Base-by-base conservation (phyloP, 352 stramenopile species). In the Pythium monospermum region DNA sequence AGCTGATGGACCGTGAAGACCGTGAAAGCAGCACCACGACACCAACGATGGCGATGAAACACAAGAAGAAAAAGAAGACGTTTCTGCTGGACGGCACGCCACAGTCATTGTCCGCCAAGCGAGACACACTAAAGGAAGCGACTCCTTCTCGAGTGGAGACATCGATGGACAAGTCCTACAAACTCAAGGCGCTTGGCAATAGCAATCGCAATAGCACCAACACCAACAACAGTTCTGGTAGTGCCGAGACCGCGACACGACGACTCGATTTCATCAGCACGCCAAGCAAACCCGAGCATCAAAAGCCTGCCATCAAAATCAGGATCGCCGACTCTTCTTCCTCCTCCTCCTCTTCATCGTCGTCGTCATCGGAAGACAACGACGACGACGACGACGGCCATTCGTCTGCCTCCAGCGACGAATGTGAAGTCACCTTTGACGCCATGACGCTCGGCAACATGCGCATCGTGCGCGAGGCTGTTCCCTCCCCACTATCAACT, bases 351-450 rank as follows among this genome's bases (percentile, higher is more conserved):
- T 58, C 56, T 12, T 58, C 56, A 8, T 44, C 41, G 18, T 59
- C 49, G 21, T 45, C 43, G 7, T 64, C 56, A n/a, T 64, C 56
- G 3, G 33, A 51, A 12, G n/a, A n/a, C n/a, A n/a, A n/a, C n/a
- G 55, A 60, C 0, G 53, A 63, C 3, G 56, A 53, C 6, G 54
- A 53, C 10, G 56, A 43, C 3, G 56, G 55, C 2, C 37, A 49
- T 18, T 65, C 57, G 22, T 65, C 57, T 8, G 57, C 57, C 10
- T 59, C 49, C 15, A 65, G 57, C 31, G 56, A 64, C 22, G 77
- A 89, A 39, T 76, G 68, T 8, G 73, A 86, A 32, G 77, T 86
- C 11, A 53, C 66, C 11, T 83, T 88, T 40, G 72, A 88, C 27
- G 74, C 74, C 2, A 63, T 78, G 39, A 85, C 77, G 10, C 69